Evolutionary conservation across 2,329 filamentous ascomycete genomes (phyloP), one percentile per base, ranked within the genome.

Genomic region (Boeremia exigua): DNA sequence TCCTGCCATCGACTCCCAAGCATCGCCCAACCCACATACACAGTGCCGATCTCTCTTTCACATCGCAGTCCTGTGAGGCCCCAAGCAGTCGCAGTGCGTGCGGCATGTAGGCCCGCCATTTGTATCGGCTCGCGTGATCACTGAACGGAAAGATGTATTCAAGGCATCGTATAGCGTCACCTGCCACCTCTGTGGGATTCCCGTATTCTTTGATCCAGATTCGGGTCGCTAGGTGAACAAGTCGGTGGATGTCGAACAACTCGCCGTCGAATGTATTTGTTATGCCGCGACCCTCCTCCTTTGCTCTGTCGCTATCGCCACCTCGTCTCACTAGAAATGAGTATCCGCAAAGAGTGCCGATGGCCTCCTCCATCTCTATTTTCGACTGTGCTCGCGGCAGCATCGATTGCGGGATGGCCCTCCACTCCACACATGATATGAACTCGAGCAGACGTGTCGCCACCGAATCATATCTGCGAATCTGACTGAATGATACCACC

Each of bases 401-500:
- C 19, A 66, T 23, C 2, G 60, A 63, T 19, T 36, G 48, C 15
- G 63, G 63, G 50, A 66, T 65, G 1, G 56, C 50, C 38, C 62
- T 63, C 57, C 48, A 61, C 45, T 63, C 58, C 0, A 63, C 33
- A 23, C 53, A 59, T 15, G 54, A 60, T 27, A 62, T 57, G 48
- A 79, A 79, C 0, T 63, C 67, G 0, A 82, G 63, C 19, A 80
- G 47, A 1, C 72, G 46, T n/a, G 74, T 74, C 0, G 79, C 79
- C 4, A 49, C 33, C 0, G 30, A 4, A 27, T 78, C 56, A 2
- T 75, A 38, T 46, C 51, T 34, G 11, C 37, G 53, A 8, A 62
- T 58, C 37, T 66, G 73, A 14, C 76, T 65, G 43, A 82, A 81
- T 0, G 78, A 79, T 4, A 81, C 70, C 0, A 79, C 58, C 74